These are phyloP conservation scores for Grifola frondosa DNA, from an alignment of 1,284 basidiomycete genomes.

Conservation along the genomic window DNA sequence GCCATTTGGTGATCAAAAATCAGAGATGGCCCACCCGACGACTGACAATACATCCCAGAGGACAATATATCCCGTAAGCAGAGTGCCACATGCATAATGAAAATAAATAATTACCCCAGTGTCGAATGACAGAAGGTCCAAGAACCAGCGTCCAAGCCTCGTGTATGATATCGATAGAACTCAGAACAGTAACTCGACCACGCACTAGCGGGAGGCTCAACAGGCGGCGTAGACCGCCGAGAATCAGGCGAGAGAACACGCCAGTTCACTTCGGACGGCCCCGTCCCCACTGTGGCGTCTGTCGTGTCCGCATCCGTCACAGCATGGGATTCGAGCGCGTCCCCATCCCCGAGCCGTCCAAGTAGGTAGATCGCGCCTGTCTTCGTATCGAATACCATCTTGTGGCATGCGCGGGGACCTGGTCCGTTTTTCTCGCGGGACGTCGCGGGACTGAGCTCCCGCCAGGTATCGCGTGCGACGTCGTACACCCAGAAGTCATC, in stretches of 20 bases:
- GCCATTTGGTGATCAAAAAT: slow-evolving; percentile 83
- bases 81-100: slow-evolving; percentile 1
- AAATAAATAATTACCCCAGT: slow-evolving; percentile 50
- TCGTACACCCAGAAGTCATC: slow-evolving; percentile 83
- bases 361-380: slow-evolving; percentile 74
- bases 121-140: slow-evolving; percentile 65
- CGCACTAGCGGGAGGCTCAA: neutral
- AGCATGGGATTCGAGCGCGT: slow-evolving; percentile 35
- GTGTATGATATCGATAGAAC: slow-evolving; percentile 70
- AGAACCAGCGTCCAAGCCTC: slow-evolving; percentile 58
- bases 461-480: slow-evolving; percentile 65
- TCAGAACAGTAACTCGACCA: slow-evolving; percentile 49
- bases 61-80: too few species aligned
- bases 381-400: slow-evolving; percentile 76
- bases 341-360: slow-evolving; percentile 58
- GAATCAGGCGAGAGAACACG: neutral
- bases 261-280: neutral
- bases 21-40: slow-evolving; percentile 68
- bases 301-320: slow-evolving; percentile 2
- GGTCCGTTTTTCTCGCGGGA: slow-evolving; percentile 63
- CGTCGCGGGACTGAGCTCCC: slow-evolving; percentile 56
- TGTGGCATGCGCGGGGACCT: slow-evolving; percentile 74
- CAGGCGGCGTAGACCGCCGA: neutral
- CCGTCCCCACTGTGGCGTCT: neutral
- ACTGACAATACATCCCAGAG: slow-evolving; percentile 41